phyloP scores from a whole-genome alignment of 331 rosid genomes.

The Prunus yedoensis region DNA sequence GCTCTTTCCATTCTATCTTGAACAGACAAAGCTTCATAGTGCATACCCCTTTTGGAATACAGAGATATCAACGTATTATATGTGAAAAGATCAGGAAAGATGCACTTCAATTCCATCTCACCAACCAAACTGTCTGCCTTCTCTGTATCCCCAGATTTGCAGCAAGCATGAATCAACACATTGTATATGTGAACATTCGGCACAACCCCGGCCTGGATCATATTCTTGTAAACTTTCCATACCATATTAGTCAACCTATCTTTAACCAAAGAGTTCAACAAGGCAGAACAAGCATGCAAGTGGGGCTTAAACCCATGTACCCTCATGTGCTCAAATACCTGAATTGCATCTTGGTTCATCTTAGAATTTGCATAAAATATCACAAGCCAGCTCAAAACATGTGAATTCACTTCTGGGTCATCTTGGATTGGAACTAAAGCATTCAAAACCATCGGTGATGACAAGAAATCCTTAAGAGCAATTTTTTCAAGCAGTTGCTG shows the following conservation, averaged over 20 bases:
- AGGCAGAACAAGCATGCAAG: slow-evolving; percentile 82
- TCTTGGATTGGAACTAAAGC: slow-evolving; percentile 45
- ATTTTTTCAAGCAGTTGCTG: slow-evolving; percentile 71
- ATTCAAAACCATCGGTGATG: slow-evolving; percentile 69
- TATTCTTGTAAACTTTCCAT: slow-evolving; percentile 67
- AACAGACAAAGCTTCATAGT: slow-evolving; percentile 72
- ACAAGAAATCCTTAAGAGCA: slow-evolving; percentile 59
- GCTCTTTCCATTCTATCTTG: slow-evolving; percentile 76
- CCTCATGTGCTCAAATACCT: slow-evolving; percentile 77
- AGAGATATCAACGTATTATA: slow-evolving; percentile 81
- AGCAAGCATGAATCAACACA: slow-evolving; percentile 81
- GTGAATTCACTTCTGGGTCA: slow-evolving; percentile 64
- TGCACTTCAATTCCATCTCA: slow-evolving; percentile 67
- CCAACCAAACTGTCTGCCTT: slow-evolving; percentile 57
- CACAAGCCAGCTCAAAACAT: slow-evolving; percentile 87
- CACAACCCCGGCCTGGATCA: slow-evolving; percentile 53
- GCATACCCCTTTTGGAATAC: slow-evolving; percentile 71
- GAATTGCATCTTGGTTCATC: slow-evolving; percentile 71
- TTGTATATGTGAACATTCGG: slow-evolving; percentile 68
- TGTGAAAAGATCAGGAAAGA: slow-evolving; percentile 74
- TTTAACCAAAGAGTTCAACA: slow-evolving; percentile 70
- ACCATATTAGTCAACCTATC: slow-evolving; percentile 57
- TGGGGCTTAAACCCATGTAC: slow-evolving; percentile 53
- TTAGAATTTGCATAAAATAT: slow-evolving; percentile 53
- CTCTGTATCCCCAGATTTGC: slow-evolving; percentile 70